Evolutionary conservation across 1,139 yeast genomes (phyloP), one percentile per base, ranked within the genome.

Genomic region (Candida pseudocylindracea): DNA sequence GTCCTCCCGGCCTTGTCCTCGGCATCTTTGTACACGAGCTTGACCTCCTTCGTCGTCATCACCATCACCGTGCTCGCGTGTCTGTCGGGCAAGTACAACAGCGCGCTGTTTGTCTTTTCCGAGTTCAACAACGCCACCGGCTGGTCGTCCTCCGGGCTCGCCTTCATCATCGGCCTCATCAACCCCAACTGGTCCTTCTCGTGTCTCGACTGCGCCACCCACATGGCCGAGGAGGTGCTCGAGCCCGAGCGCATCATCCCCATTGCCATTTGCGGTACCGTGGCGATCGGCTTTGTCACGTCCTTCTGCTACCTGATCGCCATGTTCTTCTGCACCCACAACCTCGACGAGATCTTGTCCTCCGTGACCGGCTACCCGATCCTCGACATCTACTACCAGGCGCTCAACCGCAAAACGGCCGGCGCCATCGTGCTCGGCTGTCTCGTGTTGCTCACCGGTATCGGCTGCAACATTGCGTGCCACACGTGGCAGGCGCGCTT

Each of bases 141-240:
- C 28, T 58, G 63, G 63, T 38, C 48, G 11, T 45, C 53, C 10
- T 42, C 58, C 8, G 63, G 60, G 31, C 54, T 57, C 40, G 63
- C 63, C 2, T 57, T 57, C 39, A 55, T 58, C 38, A 57, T 57
- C 26, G 63, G 63, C 10, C 48, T 57, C 35, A 49, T 57, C 36
- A 57, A 57, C 40, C 63, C 63, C 25, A 54, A 56, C 33, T 71
- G 78, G 78, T 64, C 73, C 1, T 71, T 70, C 45, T 61, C 71
- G n/a, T 70, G 79, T 44, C 49, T 57, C 33, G 63, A 57, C 42
- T 53, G 57, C 38, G 63, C 62, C 11, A 52, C 61, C 32, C 63
- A 57, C 39, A 46, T 57, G 43, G 55, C 62, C 11, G 63, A 57
- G 45, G 63, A 57, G 49, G 47, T 54, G 31, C 37, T 40, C 5